A percentile compares a stretch with the other conserved stretches of the same genome.
phyloP scores from a whole-genome alignment of 2,329 filamentous ascomycete genomes.

The Didymella pomorum region DNA sequence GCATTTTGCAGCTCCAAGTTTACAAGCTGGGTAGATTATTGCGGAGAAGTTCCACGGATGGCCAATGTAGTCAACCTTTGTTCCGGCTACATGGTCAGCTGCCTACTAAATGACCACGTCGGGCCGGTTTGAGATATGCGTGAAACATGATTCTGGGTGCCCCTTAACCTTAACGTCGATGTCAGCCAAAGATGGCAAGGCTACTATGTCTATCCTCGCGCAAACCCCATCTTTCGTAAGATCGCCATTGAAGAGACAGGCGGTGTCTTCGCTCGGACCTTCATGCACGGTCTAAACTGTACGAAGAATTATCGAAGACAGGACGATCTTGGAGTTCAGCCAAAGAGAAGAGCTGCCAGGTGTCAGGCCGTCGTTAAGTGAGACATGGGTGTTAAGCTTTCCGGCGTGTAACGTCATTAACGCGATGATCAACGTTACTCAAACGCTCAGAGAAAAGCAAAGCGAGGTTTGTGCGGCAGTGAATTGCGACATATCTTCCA shows the following conservation, averaged over 20 bases:
- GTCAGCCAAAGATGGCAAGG: slow-evolving; percentile 14
- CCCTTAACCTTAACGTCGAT: slow-evolving; percentile 4
- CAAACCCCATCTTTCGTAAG: slow-evolving; percentile 22
- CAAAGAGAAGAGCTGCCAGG: slow-evolving; percentile 24
- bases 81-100: slow-evolving; percentile 14
- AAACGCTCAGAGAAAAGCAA: slow-evolving; percentile 20
- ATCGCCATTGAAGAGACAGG: slow-evolving; percentile 35
- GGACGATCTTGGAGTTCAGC: slow-evolving; percentile 23
- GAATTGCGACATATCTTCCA: slow-evolving; percentile 31
- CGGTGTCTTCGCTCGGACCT: slow-evolving; percentile 28
- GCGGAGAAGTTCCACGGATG: slow-evolving; percentile 13
- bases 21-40: not conserved
- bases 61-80: not conserved
- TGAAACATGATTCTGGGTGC: slow-evolving; percentile 11
- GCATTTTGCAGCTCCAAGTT: slow-evolving; percentile 2
- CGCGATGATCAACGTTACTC: slow-evolving; percentile 31
- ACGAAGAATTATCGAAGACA: slow-evolving; percentile 16
- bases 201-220: slow-evolving; percentile 11
- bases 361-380: slow-evolving; percentile 22
- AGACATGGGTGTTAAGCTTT: slow-evolving; percentile 20
- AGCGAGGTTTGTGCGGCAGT: slow-evolving; percentile 21
- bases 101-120: not conserved
- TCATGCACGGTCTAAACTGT: slow-evolving; percentile 10
- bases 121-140: slow-evolving; percentile 12
- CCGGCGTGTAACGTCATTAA: slow-evolving; percentile 32